Evolutionary conservation across 495 filamentous ascomycete genomes (phyloP).

Genomic region (Poronia punctata): DNA sequence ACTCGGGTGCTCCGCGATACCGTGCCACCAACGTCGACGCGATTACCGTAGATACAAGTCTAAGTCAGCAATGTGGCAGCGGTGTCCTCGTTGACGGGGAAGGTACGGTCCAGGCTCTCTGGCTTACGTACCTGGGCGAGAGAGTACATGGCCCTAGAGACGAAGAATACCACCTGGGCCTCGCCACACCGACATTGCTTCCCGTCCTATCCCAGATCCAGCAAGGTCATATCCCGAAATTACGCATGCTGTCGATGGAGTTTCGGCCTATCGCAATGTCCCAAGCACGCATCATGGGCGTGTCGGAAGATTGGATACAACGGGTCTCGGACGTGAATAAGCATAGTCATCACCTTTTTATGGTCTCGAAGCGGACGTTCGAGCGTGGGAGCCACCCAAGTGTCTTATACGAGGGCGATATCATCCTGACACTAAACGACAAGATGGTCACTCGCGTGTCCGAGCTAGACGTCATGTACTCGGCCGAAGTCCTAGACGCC

Average conservation of each 20-base stretch:
- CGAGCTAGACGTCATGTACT: conserved; percentile 95
- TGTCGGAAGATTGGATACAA: conserved; percentile 90
- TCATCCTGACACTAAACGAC: conserved; percentile 84
- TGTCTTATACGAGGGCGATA: conserved; percentile 78
- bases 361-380: conserved; percentile 79
- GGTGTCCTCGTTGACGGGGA: conserved; percentile 87
- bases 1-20: conserved; percentile 84
- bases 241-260: conserved; percentile 89
- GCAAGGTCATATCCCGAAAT: conserved; percentile 64
- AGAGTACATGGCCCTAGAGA: conserved; percentile 76
- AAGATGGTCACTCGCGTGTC: conserved; percentile 88
- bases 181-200: conserved; percentile 80
- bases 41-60: conserved; percentile 89
- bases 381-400: conserved; percentile 60
- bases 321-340: conserved; percentile 80
- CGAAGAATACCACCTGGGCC: conserved; percentile 92
- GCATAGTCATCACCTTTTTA: conserved; percentile 91
- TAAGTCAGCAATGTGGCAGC: conserved; percentile 88
- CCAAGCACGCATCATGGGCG: conserved; percentile 96
- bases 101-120: conserved; percentile 87
- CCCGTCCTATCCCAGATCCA: conserved; percentile 81
- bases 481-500: conserved; percentile 74
- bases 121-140: conserved; percentile 95
- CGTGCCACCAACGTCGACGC: conserved; percentile 95
- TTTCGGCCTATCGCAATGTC: conserved; percentile 94